A percentile compares a stretch with the other conserved stretches of the same genome.
Evolutionary conservation across 352 stramenopile genomes (phyloP).

Genomic region (Globisporangium abappressorium): DNA sequence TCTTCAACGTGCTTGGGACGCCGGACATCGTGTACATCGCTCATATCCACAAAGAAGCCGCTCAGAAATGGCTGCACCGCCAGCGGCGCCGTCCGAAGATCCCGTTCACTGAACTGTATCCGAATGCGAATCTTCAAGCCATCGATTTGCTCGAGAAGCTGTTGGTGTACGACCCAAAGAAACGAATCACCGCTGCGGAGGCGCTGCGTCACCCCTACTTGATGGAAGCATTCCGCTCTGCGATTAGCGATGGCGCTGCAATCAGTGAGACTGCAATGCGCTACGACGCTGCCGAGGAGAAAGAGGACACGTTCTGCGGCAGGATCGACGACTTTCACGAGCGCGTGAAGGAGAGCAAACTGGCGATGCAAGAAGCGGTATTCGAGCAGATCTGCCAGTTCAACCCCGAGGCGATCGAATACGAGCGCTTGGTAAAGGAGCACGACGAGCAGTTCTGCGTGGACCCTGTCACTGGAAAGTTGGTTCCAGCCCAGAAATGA

Average conservation of each 20-base stretch:
- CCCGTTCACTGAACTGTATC: conserved; percentile 72
- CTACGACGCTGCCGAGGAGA: conserved; percentile 51
- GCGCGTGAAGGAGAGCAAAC: conserved; percentile 51
- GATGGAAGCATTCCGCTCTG: conserved; percentile 60
- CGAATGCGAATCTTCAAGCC: conserved; percentile 63
- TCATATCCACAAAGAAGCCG: conserved; percentile 65
- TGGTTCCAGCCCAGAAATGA: conserved; percentile 40
- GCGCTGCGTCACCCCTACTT: conserved; percentile 95
- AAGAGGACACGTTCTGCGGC: conserved; percentile 61
- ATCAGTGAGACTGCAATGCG: conserved; percentile 19
- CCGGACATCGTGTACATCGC: conserved; percentile 68
- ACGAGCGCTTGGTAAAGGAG: conserved; percentile 51
- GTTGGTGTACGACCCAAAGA: conserved; percentile 58
- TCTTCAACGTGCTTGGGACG: conserved; percentile 91
- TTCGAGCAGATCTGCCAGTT: conserved; percentile 81
- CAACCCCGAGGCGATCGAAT: conserved; percentile 62
- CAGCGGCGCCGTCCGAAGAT: conserved; percentile 55
- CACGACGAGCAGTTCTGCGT: conserved; percentile 65
- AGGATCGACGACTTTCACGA: conserved; percentile 76
- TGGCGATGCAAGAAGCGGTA: conserved; percentile 73
- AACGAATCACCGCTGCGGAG: conserved; percentile 88
- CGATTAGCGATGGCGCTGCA: conserved; percentile 15
- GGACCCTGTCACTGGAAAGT: conserved; percentile 52
- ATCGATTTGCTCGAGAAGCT: conserved; percentile 76
- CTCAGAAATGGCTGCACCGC: conserved; percentile 67